Evolutionary conservation across 768 basidiomycete genomes (phyloP).

Genomic region (Russula emetica): DNA sequence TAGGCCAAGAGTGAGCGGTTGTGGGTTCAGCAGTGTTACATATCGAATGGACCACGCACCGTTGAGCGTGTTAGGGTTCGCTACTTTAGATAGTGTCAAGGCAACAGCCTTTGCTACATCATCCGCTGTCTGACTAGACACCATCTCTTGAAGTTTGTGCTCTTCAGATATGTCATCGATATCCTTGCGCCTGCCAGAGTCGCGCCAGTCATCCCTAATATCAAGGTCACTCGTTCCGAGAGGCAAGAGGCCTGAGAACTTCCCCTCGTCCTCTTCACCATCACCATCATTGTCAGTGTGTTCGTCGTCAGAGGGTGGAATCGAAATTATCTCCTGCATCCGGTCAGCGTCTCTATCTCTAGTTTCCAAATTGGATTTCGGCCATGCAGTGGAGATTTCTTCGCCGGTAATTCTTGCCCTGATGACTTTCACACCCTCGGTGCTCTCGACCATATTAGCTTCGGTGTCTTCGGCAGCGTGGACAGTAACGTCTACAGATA

Average conservation of each 20-base stretch:
- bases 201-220: conserved; percentile 20
- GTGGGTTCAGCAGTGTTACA: background rate
- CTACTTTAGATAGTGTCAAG: background rate
- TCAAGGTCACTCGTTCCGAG: conserved; percentile 28
- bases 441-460: background rate
- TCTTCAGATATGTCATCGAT: conserved; percentile 10
- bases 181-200: background rate
- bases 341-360: background rate
- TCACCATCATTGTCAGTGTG: conserved; percentile 20
- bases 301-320: conserved; percentile 15
- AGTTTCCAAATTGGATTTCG: background rate
- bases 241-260: conserved; percentile 9
- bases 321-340: conserved; percentile 5
- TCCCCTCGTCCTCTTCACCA: conserved; percentile 18
- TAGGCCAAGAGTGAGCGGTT: background rate
- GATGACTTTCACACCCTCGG: background rate
- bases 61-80: background rate
- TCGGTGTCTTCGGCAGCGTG: conserved; percentile 1
- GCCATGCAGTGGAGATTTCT: background rate
- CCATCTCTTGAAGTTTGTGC: conserved; percentile 15
- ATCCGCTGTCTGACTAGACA: background rate
- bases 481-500: conserved; percentile 2
- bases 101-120: conserved; percentile 4
- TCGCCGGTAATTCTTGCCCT: background rate
- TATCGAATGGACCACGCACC: conserved; percentile 9